phyloP scores from a whole-genome alignment of 108 stramenopile species.

The Asterionellopsis glacialis region DNA sequence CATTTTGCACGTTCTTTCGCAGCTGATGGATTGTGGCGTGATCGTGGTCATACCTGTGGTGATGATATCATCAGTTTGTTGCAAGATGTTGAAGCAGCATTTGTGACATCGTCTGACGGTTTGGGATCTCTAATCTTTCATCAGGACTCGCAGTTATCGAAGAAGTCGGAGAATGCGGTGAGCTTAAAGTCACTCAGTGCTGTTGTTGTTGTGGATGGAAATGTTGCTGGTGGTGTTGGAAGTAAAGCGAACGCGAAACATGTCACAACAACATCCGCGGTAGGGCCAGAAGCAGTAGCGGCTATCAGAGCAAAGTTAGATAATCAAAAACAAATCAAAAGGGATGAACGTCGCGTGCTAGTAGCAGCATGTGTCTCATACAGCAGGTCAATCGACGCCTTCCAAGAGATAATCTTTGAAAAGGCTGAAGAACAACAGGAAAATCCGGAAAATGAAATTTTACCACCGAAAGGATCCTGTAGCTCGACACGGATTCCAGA shows the following conservation, averaged over 20 bases:
- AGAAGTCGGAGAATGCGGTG: not conserved
- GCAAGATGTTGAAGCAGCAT: constrained; percentile 36
- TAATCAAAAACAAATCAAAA: constrained; percentile 51
- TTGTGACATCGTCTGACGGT: constrained; percentile 3
- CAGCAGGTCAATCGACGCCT: constrained; percentile 51
- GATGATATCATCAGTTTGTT: constrained; percentile 60
- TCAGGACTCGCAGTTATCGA: not conserved
- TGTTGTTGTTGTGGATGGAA: constrained; percentile 2
- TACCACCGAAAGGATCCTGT: not conserved
- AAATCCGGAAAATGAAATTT: constrained; percentile 7
- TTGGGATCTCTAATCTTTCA: not conserved
- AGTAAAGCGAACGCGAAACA: not conserved
- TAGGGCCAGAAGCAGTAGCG: constrained; percentile 21
- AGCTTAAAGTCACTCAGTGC: constrained; percentile 15
- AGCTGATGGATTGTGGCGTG: constrained; percentile 72
- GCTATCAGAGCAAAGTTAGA: constrained; percentile 38
- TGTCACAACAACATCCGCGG: constrained; percentile 13
- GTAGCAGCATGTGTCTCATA: constrained; percentile 73
- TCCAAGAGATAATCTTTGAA: constrained; percentile 15
- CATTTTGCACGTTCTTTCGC: constrained; percentile 87
- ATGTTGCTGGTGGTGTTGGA: not conserved
- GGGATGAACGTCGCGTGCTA: constrained; percentile 65
- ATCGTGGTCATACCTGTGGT: constrained; percentile 69
- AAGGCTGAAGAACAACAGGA: constrained; percentile 11
- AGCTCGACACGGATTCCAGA: too few relatives aligned